Evolutionary conservation across 1,284 basidiomycete genomes (phyloP), one percentile per base, ranked within the genome.

Genomic region (Prillingera fragicola): DNA sequence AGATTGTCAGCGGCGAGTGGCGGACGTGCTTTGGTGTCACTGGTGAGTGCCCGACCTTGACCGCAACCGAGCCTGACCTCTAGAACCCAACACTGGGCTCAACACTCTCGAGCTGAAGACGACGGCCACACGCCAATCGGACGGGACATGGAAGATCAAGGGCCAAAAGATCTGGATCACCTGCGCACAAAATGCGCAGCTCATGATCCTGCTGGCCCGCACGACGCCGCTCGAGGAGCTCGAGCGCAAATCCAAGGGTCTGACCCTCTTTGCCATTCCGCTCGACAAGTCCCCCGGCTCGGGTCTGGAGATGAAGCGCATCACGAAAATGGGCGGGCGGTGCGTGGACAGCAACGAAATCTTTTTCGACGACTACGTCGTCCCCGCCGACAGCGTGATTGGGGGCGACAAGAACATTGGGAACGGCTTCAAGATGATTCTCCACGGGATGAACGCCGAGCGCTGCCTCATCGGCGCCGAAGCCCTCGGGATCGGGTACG

Each of bases 401-500:
- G 50, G 50, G 25, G 50, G 45, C 31, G 37, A 43, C 36, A 32
- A 21, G 13, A 42, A 42, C 42, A 48, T 70, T 52, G 70, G 67
- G 25, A 60, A 67, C 28, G 72, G 71, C 5, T 74, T 73, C 56
- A 69, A 65, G 48, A 62, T 63, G 24, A 60, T 61, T 28, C 42
- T 63, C 5, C 60, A 62, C 43, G 57, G 59, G 19, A 62, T 63
- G 62, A 72, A 70, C 47, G 70, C 72, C n/a, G 72, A 74, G 44
- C 55, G 72, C 3, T 67, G 67, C 38, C 48, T 74, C 10, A 52
- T 74, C n/a, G 71, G 68, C 0, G 72, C 69, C 21, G 72, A 74
- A 55, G 69, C 72, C 14, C 50, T 73, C 13, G 72, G 72, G 63
- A 43, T 59, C 53, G 54, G 50, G 0, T 50, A 51, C 32, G 54